Base-by-base conservation (phyloP, 75 land plant genomes). In the Picea glauca region DNA sequence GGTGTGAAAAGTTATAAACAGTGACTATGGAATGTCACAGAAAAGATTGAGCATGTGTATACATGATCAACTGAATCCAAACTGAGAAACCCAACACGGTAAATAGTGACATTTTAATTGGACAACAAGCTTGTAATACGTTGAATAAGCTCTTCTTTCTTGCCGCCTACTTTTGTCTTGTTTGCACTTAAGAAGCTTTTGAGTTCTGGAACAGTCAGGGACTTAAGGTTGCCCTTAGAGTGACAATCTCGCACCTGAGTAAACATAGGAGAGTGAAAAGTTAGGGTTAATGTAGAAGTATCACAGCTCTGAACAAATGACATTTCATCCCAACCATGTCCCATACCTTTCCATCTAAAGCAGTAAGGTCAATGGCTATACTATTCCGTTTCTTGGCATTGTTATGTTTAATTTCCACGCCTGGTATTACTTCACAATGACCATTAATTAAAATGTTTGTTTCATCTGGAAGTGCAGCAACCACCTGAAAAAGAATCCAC, bases 141-240 rank as follows among this genome's bases (percentile, higher is more conserved):
- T 62, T 82, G 81, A 30, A 85, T 78, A 46, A 85, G 84, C 23
- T 85, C 87, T 63, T 85, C 87, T 57, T 85, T 85, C 46, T 57
- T 82, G 23, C 87, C 87, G 17, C 87, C 83, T 18, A 85, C 84
- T 83, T 82, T 85, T n/a, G 81, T 74, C 75, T 85, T 85, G 32
- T 82, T 85, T 26, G 38, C 31, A 62, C 74, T 58, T 4, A 85
- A 81, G 68, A 82, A 85, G 66, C 70, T 30, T 76, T 85, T 85
- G 60, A 85, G 87, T 43, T 85, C 87, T 65, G 84, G 63, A 56
- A 85, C 81, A 15, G 83, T 82, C 31, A 85, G 74, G 13, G 68
- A 74, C 65, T 62, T 60, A 32, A 85, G 78, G 57, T 79, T 60
- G 3, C 80, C 81, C 50, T 60, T 75, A 20, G 58, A 59, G 33